Evolutionary conservation across 2,329 filamentous ascomycete genomes (phyloP), one percentile per base, ranked within the genome.

Genomic region (Stenocarpella maydis): DNA sequence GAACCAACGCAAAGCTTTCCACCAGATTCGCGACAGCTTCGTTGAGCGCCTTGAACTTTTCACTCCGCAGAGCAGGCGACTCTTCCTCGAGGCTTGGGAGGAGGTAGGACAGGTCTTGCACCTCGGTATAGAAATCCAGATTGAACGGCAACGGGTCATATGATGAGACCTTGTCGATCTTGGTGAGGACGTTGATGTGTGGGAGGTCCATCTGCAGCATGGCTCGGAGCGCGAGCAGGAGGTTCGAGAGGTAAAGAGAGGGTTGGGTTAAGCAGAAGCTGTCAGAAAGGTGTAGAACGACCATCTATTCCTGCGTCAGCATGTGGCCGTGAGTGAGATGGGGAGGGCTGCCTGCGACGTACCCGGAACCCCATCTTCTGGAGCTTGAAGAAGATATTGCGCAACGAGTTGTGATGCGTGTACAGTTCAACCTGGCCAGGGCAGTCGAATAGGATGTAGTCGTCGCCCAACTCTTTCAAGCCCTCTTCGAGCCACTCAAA

Each of bases 181-280:
- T 99, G 69, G 95, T 98, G 31, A 99, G 87, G 72, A 99, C 93
- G 77, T 99, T 99, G 74, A 99, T 86, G 77, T 98, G 94, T 0
- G 96, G 94, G 71, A 98, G 92, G 77, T 98, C 96, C 88, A 99
- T 95, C 82, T 98, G 96, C 65, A 99, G 90, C 95, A 99, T 99
- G 75, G 94, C 95, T 73, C 96, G 92, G 73, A 99, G 89, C 67
- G 94, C 95, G 28, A 99, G 90, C 68, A 99, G 90, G 69, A 99
- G 87, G 75, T 97, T 96, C 74, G 95, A 97, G 70, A 99, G 92
- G 81, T 98, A 99, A 71, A 98, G 88, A 3, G 95, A 98, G 0
- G 96, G 96, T 71, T 97, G 90, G 0, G 95, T 97, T 34, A 98
- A 87, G 78, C 94, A 95, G 78, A 97, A 96, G 6, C 93, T 97